A percentile compares a stretch with the other conserved stretches of the same genome.
Evolutionary conservation across 2,329 filamentous ascomycete genomes (phyloP).

Genomic region (Taxawa tesnikishii): DNA sequence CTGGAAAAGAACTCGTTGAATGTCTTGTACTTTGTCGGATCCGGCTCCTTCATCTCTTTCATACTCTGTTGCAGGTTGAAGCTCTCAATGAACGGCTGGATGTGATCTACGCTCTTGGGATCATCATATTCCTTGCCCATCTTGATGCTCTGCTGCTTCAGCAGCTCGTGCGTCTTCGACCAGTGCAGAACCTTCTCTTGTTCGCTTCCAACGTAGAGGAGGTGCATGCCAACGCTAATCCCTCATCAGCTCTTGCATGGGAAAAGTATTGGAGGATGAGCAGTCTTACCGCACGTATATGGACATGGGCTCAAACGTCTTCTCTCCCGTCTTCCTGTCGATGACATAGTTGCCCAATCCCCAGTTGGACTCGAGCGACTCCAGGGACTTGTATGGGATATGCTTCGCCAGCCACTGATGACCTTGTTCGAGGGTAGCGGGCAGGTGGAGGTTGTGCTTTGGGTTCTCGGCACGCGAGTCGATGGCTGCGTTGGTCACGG

Average conservation of each 20-base stretch:
- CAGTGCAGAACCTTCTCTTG: constrained; percentile 26
- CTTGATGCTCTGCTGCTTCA: constrained; percentile 25
- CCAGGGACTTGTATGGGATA: constrained; percentile 12
- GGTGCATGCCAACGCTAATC: constrained; percentile 26
- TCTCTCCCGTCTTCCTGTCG: constrained; percentile 25
- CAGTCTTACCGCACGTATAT: constrained; percentile 24
- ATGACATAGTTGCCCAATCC: constrained; percentile 33
- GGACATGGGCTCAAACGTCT: constrained; percentile 29
- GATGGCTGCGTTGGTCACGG: constrained; percentile 13
- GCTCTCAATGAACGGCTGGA: constrained; percentile 27
- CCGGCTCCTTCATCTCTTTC: constrained; percentile 22
- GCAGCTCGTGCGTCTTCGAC: constrained; percentile 19
- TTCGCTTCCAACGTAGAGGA: constrained; percentile 28
- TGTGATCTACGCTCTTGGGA: constrained; percentile 23
- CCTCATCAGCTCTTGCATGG: not conserved
- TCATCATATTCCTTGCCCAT: constrained; percentile 29
- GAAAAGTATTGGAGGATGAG: not conserved
- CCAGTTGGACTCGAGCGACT: constrained; percentile 22
- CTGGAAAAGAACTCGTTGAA: constrained; percentile 34
- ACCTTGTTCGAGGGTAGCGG: constrained; percentile 10
- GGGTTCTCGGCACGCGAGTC: constrained; percentile 11
- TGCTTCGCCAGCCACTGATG: constrained; percentile 8
- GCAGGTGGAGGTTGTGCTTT: constrained; percentile 14
- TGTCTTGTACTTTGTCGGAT: constrained; percentile 24
- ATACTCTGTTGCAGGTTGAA: constrained; percentile 22